phyloP scores from a whole-genome alignment of 768 basidiomycete species.

The Hirschioporus abietinus region DNA sequence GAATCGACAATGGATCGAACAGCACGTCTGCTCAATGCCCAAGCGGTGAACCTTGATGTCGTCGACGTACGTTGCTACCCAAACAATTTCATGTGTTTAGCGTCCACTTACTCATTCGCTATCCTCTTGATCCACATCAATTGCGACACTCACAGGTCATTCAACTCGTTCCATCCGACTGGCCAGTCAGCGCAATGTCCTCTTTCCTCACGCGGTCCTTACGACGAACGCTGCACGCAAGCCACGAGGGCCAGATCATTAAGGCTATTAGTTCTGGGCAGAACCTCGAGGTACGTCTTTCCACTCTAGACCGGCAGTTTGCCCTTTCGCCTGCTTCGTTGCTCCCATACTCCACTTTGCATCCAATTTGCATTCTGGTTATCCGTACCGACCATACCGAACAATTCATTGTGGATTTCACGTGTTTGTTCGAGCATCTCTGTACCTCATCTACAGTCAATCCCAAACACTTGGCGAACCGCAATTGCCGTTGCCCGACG shows the following conservation, averaged over 20 bases:
- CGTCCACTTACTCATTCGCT: not conserved
- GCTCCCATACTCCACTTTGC: too few relatives aligned
- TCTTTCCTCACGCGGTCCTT: slow-evolving; percentile 78
- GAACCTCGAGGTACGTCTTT: slow-evolving; percentile 55
- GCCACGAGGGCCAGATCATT: slow-evolving; percentile 68
- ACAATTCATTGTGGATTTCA: not conserved
- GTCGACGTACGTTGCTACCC: slow-evolving; percentile 54
- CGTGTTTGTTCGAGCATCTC: not conserved
- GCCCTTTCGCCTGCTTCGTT: too few relatives aligned
- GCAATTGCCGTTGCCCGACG: not conserved
- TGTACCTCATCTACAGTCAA: not conserved
- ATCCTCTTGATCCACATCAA: slow-evolving; percentile 2
- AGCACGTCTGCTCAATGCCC: slow-evolving; percentile 69
- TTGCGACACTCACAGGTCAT: slow-evolving; percentile 42
- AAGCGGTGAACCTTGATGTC: slow-evolving; percentile 72
- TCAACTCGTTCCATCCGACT: slow-evolving; percentile 60
- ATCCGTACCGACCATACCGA: not conserved
- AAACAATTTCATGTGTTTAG: not conserved
- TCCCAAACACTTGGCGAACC: not conserved
- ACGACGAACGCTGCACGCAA: slow-evolving; percentile 64
- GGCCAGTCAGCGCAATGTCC: slow-evolving; percentile 69
- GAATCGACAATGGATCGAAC: slow-evolving; percentile 52
- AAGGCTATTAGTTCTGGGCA: slow-evolving; percentile 76
- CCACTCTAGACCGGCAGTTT: not conserved
- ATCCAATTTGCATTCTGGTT: not conserved